Evolutionary conservation across 1,284 basidiomycete genomes (phyloP).

Genomic region (Testicularia cyperi): DNA sequence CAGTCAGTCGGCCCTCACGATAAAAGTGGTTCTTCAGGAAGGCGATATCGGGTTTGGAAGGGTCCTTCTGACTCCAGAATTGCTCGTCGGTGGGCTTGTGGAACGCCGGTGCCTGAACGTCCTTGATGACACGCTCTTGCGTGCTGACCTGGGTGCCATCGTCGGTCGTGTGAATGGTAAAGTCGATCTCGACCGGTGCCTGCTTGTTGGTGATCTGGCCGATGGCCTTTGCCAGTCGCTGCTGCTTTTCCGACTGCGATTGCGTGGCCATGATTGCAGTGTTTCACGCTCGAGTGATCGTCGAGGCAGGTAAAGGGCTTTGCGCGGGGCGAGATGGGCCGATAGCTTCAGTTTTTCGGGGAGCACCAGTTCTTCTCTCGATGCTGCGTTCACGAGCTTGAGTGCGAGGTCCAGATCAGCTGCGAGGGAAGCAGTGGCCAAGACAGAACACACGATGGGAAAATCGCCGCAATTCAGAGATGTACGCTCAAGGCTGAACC

Average conservation of each 20-base stretch:
- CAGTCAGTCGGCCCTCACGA: conserved; percentile 81
- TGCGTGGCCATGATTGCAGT: conserved; percentile 11
- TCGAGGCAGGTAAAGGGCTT: too few species aligned
- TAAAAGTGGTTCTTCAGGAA: conserved; percentile 99
- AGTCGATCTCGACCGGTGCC: conserved; percentile 59
- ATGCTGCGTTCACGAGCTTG: too few species aligned
- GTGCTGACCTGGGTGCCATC: conserved; percentile 62
- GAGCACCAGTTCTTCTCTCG: too few species aligned
- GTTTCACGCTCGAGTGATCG: too few species aligned
- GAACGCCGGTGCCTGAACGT: conserved; percentile 70
- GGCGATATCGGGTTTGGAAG: conserved; percentile 69
- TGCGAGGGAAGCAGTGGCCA: too few species aligned
- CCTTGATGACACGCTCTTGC: conserved; percentile 62
- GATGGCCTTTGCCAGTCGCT: conserved; percentile 49
- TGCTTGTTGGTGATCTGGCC: conserved; percentile 53
- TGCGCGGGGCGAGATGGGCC: too few species aligned
- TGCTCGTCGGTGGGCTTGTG: conserved; percentile 85
- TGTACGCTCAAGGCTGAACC: too few species aligned
- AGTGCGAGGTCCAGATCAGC: too few species aligned
- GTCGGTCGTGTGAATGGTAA: conserved; percentile 61
- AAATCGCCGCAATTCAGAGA: too few species aligned
- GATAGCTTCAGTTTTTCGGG: too few species aligned
- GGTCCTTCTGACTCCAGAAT: conserved; percentile 65
- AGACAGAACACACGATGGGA: too few species aligned
- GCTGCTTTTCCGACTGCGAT: conserved; percentile 21